Evolutionary conservation across 1,139 yeast genomes (phyloP).

Genomic region (Geotrichum australiense): DNA sequence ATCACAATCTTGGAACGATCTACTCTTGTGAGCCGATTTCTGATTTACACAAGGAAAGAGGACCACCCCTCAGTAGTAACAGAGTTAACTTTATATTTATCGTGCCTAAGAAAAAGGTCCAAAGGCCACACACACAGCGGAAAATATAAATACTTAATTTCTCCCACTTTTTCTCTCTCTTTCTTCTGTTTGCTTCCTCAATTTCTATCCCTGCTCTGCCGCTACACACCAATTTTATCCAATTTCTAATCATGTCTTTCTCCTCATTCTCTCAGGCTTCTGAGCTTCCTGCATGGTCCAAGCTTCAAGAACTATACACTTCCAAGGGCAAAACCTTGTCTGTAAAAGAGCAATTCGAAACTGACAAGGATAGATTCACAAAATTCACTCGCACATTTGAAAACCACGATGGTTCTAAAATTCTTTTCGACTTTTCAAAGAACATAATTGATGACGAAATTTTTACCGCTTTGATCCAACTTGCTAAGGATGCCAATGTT

Average conservation of each 20-base stretch:
- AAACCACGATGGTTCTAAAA: conserved; percentile 80
- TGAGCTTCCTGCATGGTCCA: conserved; percentile 80
- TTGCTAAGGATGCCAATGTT: conserved; percentile 87
- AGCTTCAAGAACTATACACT: conserved; percentile 64
- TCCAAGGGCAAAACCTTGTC: conserved; percentile 59
- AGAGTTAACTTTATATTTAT: too few relatives aligned
- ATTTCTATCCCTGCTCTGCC: too few relatives aligned
- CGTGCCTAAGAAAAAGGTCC: too few relatives aligned
- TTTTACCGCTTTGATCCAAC: conserved; percentile 53
- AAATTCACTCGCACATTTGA: conserved; percentile 70
- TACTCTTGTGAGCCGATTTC: too few relatives aligned
- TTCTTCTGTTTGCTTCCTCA: too few relatives aligned
- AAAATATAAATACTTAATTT: too few relatives aligned
- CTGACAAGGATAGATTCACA: conserved; percentile 66
- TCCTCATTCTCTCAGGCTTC: conserved; percentile 58
- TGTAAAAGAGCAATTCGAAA: conserved; percentile 68
- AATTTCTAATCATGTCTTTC: conserved; percentile 31
- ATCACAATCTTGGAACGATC: too few relatives aligned
- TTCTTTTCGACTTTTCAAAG: conserved; percentile 91
- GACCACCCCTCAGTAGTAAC: too few relatives aligned
- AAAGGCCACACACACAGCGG: too few relatives aligned
- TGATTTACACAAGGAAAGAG: too few relatives aligned
- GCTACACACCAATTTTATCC: too few relatives aligned
- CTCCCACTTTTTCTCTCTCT: too few relatives aligned
- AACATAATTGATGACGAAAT: conserved; percentile 85